These are phyloP conservation scores for Raddia guianensis DNA, from an alignment of 176 grass and related monocot genomes.

Conservation along the genomic window DNA sequence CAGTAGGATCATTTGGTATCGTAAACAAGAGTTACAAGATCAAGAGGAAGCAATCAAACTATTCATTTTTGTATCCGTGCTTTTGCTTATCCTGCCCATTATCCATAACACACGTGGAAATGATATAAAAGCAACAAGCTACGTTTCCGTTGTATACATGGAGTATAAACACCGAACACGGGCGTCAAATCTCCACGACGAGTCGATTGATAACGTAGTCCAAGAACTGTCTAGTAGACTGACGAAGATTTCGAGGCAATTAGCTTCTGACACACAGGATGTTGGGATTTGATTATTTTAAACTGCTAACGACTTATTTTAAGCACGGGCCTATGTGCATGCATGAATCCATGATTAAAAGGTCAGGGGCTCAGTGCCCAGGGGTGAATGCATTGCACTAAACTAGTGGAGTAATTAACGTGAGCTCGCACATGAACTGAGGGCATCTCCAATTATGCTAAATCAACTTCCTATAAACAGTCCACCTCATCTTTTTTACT, in stretches of 20 bases:
- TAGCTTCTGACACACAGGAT: conserved; percentile 26
- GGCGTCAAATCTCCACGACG: neutral
- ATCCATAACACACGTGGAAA: neutral
- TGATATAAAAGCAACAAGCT: conserved; percentile 13
- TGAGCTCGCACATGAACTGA: conserved; percentile 32
- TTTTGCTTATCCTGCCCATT: neutral
- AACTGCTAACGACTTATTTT: neutral
- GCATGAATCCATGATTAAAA: conserved; percentile 13
- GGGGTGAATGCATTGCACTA: neutral
- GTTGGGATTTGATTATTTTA: conserved; percentile 39
- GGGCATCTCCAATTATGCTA: neutral
- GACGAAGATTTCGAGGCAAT: neutral
- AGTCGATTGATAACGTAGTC: neutral
- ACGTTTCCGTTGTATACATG: neutral
- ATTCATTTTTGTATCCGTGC: no score
- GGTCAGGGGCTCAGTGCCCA: neutral
- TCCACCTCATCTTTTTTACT: no score
- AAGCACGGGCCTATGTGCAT: neutral
- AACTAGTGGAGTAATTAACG: neutral
- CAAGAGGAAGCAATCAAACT: no score
- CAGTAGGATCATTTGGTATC: no score
- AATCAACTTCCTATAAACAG: no score
- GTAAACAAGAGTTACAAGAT: no score
- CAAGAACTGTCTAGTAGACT: neutral
- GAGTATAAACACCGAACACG: neutral